phyloP scores from a whole-genome alignment of 352 stramenopile species.

The Globisporangium heterothallicum region DNA sequence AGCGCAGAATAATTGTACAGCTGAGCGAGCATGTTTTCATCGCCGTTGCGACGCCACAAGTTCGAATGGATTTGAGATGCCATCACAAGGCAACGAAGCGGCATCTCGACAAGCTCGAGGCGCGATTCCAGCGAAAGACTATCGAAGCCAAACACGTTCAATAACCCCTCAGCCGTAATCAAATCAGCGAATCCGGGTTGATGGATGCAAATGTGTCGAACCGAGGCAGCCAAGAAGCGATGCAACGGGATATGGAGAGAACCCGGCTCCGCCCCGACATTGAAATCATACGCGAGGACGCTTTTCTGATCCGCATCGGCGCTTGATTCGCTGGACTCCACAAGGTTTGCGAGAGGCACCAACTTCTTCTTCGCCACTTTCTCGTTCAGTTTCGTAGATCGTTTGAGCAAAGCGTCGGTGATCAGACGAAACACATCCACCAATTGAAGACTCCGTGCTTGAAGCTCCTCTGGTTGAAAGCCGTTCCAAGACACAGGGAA shows the following conservation, averaged over 20 bases:
- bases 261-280: conserved; percentile 47
- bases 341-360: conserved; percentile 27
- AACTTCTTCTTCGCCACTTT: conserved; percentile 49
- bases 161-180: conserved; percentile 40
- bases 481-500: conserved; percentile 78
- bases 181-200: conserved; percentile 39
- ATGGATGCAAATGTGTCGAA: conserved; percentile 65
- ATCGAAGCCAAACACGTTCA: conserved; percentile 57
- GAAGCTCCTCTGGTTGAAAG: conserved; percentile 38
- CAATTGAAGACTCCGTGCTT: conserved; percentile 23
- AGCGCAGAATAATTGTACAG: conserved; percentile 88
- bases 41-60: conserved; percentile 80
- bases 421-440: conserved; percentile 46
- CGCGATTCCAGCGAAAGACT: conserved; percentile 33
- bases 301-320: conserved; percentile 9
- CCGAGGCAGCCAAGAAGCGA: conserved; percentile 66
- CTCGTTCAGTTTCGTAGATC: conserved; percentile 44
- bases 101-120: conserved; percentile 71
- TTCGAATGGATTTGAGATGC: conserved; percentile 85
- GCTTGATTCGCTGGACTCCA: conserved; percentile 13
- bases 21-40: conserved; percentile 88
- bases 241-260: conserved; percentile 83
- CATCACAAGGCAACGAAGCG: conserved; percentile 80
- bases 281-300: conserved; percentile 56
- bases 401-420: conserved; percentile 31